These are phyloP conservation scores for Plantago coronopus DNA, from an alignment of 305 asterid species.

Conservation along the genomic window DNA sequence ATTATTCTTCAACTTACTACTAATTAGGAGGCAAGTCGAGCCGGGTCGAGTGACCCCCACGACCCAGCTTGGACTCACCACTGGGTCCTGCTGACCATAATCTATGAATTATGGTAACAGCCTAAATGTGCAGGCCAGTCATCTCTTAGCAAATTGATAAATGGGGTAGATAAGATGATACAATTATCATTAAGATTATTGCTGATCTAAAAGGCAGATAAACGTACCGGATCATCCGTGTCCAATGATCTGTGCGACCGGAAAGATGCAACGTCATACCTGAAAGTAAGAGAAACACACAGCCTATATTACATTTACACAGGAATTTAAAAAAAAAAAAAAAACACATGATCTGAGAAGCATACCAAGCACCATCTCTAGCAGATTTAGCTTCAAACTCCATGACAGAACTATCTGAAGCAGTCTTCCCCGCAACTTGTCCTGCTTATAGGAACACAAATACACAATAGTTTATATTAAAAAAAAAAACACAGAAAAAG, in stretches of 20 bases:
- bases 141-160: neutral
- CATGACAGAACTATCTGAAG: constrained; percentile 60
- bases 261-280: constrained; percentile 88
- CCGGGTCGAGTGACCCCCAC: too few relatives aligned
- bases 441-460: constrained; percentile 30
- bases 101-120: too few relatives aligned
- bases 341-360: constrained; percentile 19
- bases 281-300: constrained; percentile 26
- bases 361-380: constrained; percentile 98
- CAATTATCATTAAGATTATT: constrained; percentile 22
- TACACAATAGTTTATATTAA: too few relatives aligned
- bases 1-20: too few relatives aligned
- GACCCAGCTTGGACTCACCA: too few relatives aligned
- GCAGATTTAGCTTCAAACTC: constrained; percentile 98
- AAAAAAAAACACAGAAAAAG: too few relatives aligned
- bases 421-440: constrained; percentile 52
- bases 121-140: neutral
- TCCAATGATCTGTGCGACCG: constrained; percentile 71
- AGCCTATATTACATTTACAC: too few relatives aligned
- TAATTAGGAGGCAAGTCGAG: too few relatives aligned
- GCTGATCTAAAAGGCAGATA: constrained; percentile 12
- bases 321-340: too few relatives aligned
- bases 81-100: too few relatives aligned
- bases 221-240: constrained; percentile 72
- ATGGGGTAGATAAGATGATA: constrained; percentile 19